Percentiles rank a stretch among this genome's conserved stretches.
Evolutionary conservation across 257 asterid genomes (phyloP).

Genomic region (Penstemon davidsonii): DNA sequence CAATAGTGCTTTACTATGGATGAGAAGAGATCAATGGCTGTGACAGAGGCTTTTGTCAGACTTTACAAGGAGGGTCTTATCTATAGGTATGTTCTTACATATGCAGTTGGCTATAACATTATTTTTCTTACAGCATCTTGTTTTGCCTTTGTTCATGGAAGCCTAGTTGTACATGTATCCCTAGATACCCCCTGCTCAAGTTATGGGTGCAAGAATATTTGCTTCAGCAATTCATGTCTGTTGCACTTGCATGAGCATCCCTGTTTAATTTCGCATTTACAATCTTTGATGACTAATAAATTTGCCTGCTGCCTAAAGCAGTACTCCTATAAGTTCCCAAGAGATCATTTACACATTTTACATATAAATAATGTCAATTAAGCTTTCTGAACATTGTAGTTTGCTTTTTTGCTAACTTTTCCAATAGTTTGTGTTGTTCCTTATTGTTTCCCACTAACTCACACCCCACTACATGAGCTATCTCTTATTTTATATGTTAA

Average conservation of each 20-base stretch:
- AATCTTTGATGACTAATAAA: not conserved
- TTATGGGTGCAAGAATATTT: slow-evolving; percentile 9
- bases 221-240: slow-evolving; percentile 1
- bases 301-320: slow-evolving; percentile 2
- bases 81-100: slow-evolving; percentile 56
- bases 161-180: not conserved
- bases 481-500: not conserved
- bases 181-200: slow-evolving; percentile 1
- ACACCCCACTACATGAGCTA: not conserved
- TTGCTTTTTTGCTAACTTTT: not conserved
- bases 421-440: not conserved
- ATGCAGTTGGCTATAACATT: not conserved
- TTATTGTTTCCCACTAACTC: slow-evolving; percentile 13
- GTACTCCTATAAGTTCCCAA: not conserved
- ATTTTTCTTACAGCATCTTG: slow-evolving; percentile 5
- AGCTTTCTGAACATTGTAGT: not conserved
- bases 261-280: not conserved
- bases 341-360: not conserved
- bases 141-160: slow-evolving; percentile 10
- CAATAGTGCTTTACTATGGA: slow-evolving; percentile 91
- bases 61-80: slow-evolving; percentile 78
- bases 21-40: slow-evolving; percentile 83
- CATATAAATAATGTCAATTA: not conserved
- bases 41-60: slow-evolving; percentile 94
- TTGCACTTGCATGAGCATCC: not conserved